Percentiles rank a stretch among this genome's conserved stretches.
Evolutionary conservation across 1,139 yeast species (phyloP).

Genomic region (Scheffersomyces cryptocercus): DNA sequence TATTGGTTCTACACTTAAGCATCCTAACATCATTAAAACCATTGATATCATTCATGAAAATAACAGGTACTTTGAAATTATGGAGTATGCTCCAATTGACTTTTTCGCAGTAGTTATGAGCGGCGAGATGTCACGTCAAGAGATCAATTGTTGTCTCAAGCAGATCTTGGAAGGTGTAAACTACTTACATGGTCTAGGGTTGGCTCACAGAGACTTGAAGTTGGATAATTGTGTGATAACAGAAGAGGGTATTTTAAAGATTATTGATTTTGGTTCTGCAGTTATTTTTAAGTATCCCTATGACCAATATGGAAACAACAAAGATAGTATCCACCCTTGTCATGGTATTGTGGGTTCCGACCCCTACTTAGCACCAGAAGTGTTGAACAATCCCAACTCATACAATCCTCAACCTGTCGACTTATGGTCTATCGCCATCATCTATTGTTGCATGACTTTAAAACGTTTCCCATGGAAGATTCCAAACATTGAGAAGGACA

Average conservation of each 20-base stretch:
- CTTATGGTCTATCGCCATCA: slow-evolving; percentile 93
- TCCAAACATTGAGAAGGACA: slow-evolving; percentile 79
- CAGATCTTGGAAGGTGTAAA: slow-evolving; percentile 83
- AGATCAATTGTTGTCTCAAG: slow-evolving; percentile 85
- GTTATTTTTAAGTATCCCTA: slow-evolving; percentile 92
- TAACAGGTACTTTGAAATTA: slow-evolving; percentile 85
- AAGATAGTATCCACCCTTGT: slow-evolving; percentile 69
- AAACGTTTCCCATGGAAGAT: slow-evolving; percentile 98
- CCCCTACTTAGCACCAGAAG: slow-evolving; percentile 98
- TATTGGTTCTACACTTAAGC: slow-evolving; percentile 93
- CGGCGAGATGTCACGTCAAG: slow-evolving; percentile 83
- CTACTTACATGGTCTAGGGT: slow-evolving; percentile 83
- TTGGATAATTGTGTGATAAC: slow-evolving; percentile 93
- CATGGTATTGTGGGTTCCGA: slow-evolving; percentile 97
- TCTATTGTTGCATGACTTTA: slow-evolving; percentile 92
- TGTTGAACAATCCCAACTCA: slow-evolving; percentile 61
- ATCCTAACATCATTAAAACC: slow-evolving; percentile 91
- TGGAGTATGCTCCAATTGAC: slow-evolving; percentile 97
- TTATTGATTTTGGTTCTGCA: slow-evolving; percentile 96
- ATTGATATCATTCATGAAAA: slow-evolving; percentile 88
- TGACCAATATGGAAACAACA: slow-evolving; percentile 51
- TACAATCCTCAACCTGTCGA: slow-evolving; percentile 95
- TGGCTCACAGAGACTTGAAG: slow-evolving; percentile 94
- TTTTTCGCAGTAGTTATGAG: slow-evolving; percentile 98
- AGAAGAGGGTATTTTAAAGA: slow-evolving; percentile 79